Evolutionary conservation across 768 basidiomycete genomes (phyloP).

Genomic region (Tubosaeta brunneosetosa): DNA sequence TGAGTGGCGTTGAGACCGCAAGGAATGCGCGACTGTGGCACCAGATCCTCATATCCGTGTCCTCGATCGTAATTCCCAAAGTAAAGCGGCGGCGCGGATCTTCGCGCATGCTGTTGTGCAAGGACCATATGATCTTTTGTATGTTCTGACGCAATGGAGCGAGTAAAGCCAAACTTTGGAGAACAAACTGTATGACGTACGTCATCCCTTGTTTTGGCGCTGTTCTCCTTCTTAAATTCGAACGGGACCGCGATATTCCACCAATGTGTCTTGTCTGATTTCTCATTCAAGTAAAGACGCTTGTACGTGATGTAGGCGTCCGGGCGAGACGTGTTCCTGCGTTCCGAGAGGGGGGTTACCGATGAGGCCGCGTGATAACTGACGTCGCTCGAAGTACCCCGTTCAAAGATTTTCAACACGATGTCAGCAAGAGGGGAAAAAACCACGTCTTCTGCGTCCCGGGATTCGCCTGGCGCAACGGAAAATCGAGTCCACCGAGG

Average conservation of each 20-base stretch:
- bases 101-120: slow-evolving; percentile 24
- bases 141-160: slow-evolving; percentile 6
- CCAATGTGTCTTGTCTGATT: no score
- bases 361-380: no score
- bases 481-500: no score
- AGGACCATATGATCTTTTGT: slow-evolving; percentile 24
- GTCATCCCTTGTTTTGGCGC: no score
- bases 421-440: background rate
- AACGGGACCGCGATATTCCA: no score
- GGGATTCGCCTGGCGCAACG: no score
- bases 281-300: no score
- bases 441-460: background rate
- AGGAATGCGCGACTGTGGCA: slow-evolving; percentile 1
- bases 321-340: no score
- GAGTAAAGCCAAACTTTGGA: background rate
- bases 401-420: background rate
- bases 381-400: background rate
- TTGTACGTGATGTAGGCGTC: no score
- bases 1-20: background rate
- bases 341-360: no score
- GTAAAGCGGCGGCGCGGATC: slow-evolving; percentile 24
- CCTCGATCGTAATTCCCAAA: slow-evolving; percentile 28
- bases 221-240: no score
- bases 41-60: slow-evolving; percentile 27
- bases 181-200: no score